Conservation (phyloP, 1,139 yeast species). For the Geotrichum reessii region DNA sequence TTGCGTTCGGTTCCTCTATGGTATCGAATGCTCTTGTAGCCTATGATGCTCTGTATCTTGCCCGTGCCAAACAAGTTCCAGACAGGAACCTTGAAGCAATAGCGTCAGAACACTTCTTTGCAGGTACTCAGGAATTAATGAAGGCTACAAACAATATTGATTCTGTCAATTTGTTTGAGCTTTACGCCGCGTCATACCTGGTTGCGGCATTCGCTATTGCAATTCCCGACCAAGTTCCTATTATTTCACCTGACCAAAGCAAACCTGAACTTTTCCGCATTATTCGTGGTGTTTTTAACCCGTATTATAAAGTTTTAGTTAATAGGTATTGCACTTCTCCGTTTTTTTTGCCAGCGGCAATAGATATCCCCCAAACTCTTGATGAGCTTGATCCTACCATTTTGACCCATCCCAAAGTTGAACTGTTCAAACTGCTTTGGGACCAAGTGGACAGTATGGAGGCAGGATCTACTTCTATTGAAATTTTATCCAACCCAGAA, state of each 20-base stretch:
- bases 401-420: background rate
- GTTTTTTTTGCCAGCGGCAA: background rate
- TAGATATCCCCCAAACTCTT: background rate
- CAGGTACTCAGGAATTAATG: constrained; percentile 2
- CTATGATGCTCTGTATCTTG: constrained; percentile 7
- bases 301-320: background rate
- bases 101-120: constrained; percentile 10
- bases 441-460: constrained; percentile 12
- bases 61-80: background rate
- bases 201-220: constrained; percentile 11
- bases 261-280: constrained; percentile 13
- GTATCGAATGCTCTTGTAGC: constrained; percentile 12
- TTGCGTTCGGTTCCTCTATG: constrained; percentile 11
- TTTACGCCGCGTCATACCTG: constrained; percentile 8
- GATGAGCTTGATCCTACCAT: background rate
- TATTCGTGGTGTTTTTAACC: constrained; percentile 10
- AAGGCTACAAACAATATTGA: constrained; percentile 2
- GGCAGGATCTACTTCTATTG: constrained; percentile 7
- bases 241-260: constrained; percentile 6
- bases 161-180: constrained; percentile 3
- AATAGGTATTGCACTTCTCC: background rate
- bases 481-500: constrained; percentile 3
- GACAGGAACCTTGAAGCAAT: constrained; percentile 1
- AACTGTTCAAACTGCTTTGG: constrained; percentile 5
- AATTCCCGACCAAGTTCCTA: constrained; percentile 6